Conservation (phyloP, 2,329 filamentous ascomycete genomes). For the Nigrospora oryzae region DNA sequence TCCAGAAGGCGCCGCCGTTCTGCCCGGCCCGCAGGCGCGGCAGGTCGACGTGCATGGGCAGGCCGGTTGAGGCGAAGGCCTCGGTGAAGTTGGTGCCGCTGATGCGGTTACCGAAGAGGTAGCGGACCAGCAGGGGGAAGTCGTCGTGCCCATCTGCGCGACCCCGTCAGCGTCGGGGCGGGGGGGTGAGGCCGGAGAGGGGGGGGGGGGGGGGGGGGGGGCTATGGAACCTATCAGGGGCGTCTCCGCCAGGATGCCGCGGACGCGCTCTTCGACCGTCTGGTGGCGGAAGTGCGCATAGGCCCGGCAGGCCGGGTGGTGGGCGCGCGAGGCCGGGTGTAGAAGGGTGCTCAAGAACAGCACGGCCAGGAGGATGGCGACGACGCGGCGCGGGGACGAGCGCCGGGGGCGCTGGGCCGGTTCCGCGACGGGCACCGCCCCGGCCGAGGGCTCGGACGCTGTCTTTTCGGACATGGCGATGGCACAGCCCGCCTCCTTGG, state of each 20-base stretch:
- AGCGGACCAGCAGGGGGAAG: conserved; percentile 65
- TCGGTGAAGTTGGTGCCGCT: conserved; percentile 65
- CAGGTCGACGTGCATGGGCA: conserved; percentile 69
- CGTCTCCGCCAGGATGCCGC: conserved; percentile 32
- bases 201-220: neutral
- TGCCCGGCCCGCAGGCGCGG: conserved; percentile 62
- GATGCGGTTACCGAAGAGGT: conserved; percentile 65
- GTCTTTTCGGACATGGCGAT: conserved; percentile 3
- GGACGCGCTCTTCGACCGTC: conserved; percentile 35
- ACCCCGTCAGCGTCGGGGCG: conserved; percentile 37
- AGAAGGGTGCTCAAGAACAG: conserved; percentile 14
- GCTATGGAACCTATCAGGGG: conserved; percentile 38
- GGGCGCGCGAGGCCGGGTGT: conserved; percentile 12
- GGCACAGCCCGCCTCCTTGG: no score
- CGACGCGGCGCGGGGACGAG: conserved; percentile 8
- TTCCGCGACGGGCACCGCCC: neutral
- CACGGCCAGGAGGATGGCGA: conserved; percentile 10
- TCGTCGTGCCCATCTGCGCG: conserved; percentile 80
- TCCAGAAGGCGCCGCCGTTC: conserved; percentile 89
- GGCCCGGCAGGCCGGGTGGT: conserved; percentile 11
- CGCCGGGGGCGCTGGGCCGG: conserved; percentile 5
- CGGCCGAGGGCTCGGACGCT: neutral
- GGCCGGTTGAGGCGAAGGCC: conserved; percentile 61
- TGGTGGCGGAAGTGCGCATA: conserved; percentile 16
- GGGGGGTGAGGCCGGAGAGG: neutral